These are phyloP conservation scores for Nicotiana paniculata DNA, from an alignment of 257 asterid species.

Conservation along the genomic window DNA sequence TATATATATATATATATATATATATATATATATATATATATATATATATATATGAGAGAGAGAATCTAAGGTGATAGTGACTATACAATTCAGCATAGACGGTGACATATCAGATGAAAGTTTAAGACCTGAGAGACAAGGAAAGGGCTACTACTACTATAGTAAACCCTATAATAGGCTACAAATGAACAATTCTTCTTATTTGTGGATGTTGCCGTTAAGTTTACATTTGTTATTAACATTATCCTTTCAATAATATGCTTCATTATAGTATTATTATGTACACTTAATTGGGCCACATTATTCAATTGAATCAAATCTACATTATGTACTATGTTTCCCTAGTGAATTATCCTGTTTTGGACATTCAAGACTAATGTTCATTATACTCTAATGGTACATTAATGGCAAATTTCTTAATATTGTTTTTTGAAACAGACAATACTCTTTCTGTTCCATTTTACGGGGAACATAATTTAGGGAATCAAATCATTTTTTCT, in stretches of 20 bases:
- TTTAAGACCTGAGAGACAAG: constrained; percentile 8
- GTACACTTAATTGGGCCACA: not conserved
- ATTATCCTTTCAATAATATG: not conserved
- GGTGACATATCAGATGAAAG: constrained; percentile 21
- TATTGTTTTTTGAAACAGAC: not conserved
- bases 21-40: not conserved
- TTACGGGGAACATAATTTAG: no score
- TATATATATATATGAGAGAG: not conserved
- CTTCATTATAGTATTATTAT: not conserved
- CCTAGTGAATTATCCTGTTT: not conserved
- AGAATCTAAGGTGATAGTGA: constrained; percentile 32
- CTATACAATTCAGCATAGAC: constrained; percentile 24
- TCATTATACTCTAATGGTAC: not conserved
- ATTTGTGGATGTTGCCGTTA: not conserved
- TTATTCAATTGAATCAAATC: not conserved
- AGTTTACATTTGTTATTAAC: not conserved
- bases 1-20: no score
- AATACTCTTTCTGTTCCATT: no score
- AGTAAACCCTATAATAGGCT: not conserved
- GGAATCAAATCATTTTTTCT: no score
- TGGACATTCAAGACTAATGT: not conserved
- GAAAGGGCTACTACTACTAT: not conserved
- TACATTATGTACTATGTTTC: not conserved
- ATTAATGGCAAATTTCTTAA: not conserved
- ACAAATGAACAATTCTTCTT: not conserved